Evolutionary conservation across 768 basidiomycete genomes (phyloP).

Genomic region (Amanita muscaria): DNA sequence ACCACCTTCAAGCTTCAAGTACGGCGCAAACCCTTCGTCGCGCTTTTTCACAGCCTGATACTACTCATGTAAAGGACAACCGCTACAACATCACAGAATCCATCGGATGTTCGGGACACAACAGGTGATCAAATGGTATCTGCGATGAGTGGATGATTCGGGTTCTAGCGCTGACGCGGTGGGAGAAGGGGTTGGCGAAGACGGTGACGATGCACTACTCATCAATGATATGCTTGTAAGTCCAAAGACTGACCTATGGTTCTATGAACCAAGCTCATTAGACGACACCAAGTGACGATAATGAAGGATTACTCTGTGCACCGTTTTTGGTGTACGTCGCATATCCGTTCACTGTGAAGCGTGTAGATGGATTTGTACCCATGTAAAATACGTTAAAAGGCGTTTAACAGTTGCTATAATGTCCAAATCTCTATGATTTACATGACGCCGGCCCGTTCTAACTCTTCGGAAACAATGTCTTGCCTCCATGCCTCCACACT

Average conservation of each 20-base stretch:
- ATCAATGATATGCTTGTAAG: no score
- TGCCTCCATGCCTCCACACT: slow-evolving; percentile 9
- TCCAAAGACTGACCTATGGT: background rate
- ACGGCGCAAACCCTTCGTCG: background rate
- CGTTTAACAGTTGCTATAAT: no score
- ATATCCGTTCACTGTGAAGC: background rate
- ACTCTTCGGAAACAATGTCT: slow-evolving; percentile 3
- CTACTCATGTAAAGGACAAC: background rate
- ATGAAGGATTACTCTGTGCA: background rate
- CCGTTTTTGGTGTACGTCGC: background rate
- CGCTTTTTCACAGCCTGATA: background rate
- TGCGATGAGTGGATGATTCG: background rate
- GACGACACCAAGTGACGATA: background rate
- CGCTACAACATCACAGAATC: background rate
- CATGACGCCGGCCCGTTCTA: no score
- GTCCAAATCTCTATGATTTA: no score
- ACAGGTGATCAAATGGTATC: slow-evolving; percentile 1
- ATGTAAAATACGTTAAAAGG: background rate
- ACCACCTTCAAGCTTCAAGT: no score
- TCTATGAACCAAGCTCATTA: background rate
- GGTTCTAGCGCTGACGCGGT: background rate
- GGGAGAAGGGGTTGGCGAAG: no score
- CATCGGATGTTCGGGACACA: background rate
- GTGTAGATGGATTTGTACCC: background rate
- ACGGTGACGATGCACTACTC: no score